A percentile compares a stretch with the other conserved stretches of the same genome.
These are phyloP conservation scores for Kuraishia capsulata DNA, from an alignment of 805 yeast species.

Conservation along the genomic window DNA sequence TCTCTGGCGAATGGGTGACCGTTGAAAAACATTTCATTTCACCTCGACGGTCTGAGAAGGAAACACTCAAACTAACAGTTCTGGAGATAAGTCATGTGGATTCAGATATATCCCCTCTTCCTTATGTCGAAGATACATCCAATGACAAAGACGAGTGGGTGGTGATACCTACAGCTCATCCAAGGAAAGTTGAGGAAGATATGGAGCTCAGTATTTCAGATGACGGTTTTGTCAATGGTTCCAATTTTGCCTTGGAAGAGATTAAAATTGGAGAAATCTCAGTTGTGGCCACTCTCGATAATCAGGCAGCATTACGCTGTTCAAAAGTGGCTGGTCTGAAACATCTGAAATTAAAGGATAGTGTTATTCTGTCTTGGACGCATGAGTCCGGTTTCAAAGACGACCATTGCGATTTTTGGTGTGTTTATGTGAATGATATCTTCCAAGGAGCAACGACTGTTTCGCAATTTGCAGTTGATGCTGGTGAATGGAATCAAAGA, in stretches of 20 bases:
- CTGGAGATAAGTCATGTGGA: neutral
- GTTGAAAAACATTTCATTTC: conserved; percentile 11
- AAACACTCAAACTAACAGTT: neutral
- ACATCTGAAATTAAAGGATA: neutral
- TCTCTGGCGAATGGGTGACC: conserved; percentile 15
- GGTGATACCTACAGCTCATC: neutral
- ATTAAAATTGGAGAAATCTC: conserved; percentile 1
- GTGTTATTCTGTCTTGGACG: neutral
- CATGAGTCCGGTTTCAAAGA: neutral
- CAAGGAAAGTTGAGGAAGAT: neutral
- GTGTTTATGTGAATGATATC: neutral
- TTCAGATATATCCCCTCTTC: neutral
- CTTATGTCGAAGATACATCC: neutral
- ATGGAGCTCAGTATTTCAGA: neutral
- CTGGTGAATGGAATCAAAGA: too few species aligned
- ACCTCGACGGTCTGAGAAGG: neutral
- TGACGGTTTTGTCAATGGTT: neutral
- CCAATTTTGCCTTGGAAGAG: neutral
- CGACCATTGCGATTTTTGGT: neutral
- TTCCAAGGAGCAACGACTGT: conserved; percentile 1
- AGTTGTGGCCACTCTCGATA: neutral
- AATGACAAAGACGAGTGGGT: conserved; percentile 3
- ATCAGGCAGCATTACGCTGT: neutral
- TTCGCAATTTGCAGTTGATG: too few species aligned
- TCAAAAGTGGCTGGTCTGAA: too few species aligned